A percentile compares a stretch with the other conserved stretches of the same genome.
Evolutionary conservation across 2,329 filamentous ascomycete species (phyloP).

Genomic region (Thielaviopsis punctulata): DNA sequence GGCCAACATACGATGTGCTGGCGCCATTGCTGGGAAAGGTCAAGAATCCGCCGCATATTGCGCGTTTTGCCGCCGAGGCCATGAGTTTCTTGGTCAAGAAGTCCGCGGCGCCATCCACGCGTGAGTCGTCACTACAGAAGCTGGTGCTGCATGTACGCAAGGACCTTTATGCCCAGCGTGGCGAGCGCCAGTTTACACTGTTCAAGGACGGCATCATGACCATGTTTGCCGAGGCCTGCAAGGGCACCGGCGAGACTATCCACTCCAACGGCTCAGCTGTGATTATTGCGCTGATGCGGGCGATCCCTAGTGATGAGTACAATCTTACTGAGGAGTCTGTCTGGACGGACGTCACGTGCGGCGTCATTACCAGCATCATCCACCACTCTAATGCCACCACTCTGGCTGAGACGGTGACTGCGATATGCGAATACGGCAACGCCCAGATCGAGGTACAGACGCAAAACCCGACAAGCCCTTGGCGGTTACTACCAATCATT

Average conservation of each 20-base stretch:
- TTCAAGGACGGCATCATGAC: conserved; percentile 85
- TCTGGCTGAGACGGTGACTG: conserved; percentile 49
- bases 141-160: conserved; percentile 57
- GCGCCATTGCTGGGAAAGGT: conserved; percentile 69
- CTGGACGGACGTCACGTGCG: conserved; percentile 52
- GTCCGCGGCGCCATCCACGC: conserved; percentile 59
- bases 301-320: conserved; percentile 33
- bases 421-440: conserved; percentile 35
- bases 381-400: conserved; percentile 65
- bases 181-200: conserved; percentile 41
- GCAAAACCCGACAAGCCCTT: conserved; percentile 13
- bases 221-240: conserved; percentile 71
- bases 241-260: conserved; percentile 40
- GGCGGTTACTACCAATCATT: conserved; percentile 26
- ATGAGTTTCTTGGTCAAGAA: conserved; percentile 89
- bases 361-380: conserved; percentile 62
- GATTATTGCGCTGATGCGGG: conserved; percentile 32
- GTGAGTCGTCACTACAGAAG: conserved; percentile 51
- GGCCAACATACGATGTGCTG: conserved; percentile 70
- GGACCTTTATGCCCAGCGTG: conserved; percentile 41
- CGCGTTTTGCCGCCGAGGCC: conserved; percentile 83
- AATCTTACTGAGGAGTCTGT: conserved; percentile 27
- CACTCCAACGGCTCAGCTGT: conserved; percentile 42
- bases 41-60: conserved; percentile 69
- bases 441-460: conserved; percentile 19